phyloP scores from a whole-genome alignment of 176 grass and related monocot genomes.

The Rhipidocladum racemiflorum region DNA sequence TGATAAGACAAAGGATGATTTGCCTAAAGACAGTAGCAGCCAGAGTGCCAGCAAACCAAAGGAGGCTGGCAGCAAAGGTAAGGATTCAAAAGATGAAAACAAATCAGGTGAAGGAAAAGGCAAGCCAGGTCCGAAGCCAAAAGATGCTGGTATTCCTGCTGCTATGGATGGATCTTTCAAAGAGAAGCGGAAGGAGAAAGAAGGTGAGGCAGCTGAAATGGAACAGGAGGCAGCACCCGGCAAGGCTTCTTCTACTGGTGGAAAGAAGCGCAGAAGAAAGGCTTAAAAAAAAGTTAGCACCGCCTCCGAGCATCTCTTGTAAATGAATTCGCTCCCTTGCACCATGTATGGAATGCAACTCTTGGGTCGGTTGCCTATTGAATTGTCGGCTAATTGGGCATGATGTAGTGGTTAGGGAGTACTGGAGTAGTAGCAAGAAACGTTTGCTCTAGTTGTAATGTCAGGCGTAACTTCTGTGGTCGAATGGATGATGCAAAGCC shows the following conservation, averaged over 20 bases:
- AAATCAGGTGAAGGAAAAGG: conserved; percentile 49
- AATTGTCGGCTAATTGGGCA: conserved; percentile 32
- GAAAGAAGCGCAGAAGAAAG: conserved; percentile 70
- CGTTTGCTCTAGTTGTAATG: conserved; percentile 42
- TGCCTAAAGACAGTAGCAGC: conserved; percentile 28
- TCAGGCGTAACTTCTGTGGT: conserved; percentile 38
- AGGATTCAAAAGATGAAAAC: conserved; percentile 34
- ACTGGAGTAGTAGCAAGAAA: conserved; percentile 22
- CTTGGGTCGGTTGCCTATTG: conserved; percentile 28
- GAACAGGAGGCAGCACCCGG: conserved; percentile 38
- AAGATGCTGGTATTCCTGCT: conserved; percentile 6
- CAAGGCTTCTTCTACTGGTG: conserved; percentile 39
- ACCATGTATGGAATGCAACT: conserved; percentile 41
- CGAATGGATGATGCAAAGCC: neutral
- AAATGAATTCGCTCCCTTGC: conserved; percentile 31
- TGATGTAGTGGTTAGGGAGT: conserved; percentile 32
- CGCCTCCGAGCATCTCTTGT: conserved; percentile 24
- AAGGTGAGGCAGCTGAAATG: conserved; percentile 28
- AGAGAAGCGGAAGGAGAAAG: conserved; percentile 48
- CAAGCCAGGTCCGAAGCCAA: conserved; percentile 42
- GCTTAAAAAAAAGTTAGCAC: conserved; percentile 29
- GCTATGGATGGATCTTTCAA: conserved; percentile 23
- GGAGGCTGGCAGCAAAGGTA: conserved; percentile 35
- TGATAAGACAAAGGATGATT: conserved; percentile 38
- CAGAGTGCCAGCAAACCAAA: conserved; percentile 34